Evolutionary conservation across 352 stramenopile genomes (phyloP).

Genomic region (Phytophthora parvispora): DNA sequence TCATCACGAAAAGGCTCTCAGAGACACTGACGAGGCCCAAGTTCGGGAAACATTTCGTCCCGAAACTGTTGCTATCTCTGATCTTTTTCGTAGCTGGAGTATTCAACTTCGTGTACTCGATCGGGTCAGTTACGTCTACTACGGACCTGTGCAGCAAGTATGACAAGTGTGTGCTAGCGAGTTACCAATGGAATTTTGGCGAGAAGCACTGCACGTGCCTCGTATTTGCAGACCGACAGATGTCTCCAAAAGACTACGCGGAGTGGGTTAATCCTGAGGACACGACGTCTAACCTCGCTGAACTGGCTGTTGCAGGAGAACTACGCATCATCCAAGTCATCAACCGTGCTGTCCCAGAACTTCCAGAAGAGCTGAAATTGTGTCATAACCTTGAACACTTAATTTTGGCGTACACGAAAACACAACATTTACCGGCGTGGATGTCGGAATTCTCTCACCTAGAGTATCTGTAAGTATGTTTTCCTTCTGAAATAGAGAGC

Average conservation of each 20-base stretch:
- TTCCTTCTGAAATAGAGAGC: too few species aligned
- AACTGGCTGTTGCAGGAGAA: conserved; percentile 42
- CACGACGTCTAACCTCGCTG: conserved; percentile 32
- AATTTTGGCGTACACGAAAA: conserved; percentile 56
- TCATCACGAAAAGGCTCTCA: conserved; percentile 11
- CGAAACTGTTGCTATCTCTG: conserved; percentile 43
- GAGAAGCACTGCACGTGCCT: conserved; percentile 42
- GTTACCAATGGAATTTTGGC: conserved; percentile 56
- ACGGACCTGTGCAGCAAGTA: conserved; percentile 38
- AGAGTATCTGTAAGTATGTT: conserved; percentile 47
- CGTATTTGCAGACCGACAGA: conserved; percentile 51
- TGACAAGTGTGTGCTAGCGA: conserved; percentile 43
- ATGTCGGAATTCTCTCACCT: conserved; percentile 40
- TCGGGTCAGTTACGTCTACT: conserved; percentile 40
- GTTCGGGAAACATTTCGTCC: conserved; percentile 14
- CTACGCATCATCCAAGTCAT: conserved; percentile 60
- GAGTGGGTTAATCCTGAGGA: conserved; percentile 58
- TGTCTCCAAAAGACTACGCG: conserved; percentile 29
- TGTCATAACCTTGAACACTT: conserved; percentile 49
- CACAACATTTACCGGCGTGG: conserved; percentile 30
- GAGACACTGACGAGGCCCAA: conserved; percentile 7
- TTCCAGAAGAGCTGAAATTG: conserved; percentile 40
- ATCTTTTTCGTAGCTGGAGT: conserved; percentile 39
- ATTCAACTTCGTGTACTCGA: conserved; percentile 37
- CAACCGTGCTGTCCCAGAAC: conserved; percentile 46